Conservation (phyloP, 2,329 filamentous ascomycete species). For the Sporothrix phasma region DNA sequence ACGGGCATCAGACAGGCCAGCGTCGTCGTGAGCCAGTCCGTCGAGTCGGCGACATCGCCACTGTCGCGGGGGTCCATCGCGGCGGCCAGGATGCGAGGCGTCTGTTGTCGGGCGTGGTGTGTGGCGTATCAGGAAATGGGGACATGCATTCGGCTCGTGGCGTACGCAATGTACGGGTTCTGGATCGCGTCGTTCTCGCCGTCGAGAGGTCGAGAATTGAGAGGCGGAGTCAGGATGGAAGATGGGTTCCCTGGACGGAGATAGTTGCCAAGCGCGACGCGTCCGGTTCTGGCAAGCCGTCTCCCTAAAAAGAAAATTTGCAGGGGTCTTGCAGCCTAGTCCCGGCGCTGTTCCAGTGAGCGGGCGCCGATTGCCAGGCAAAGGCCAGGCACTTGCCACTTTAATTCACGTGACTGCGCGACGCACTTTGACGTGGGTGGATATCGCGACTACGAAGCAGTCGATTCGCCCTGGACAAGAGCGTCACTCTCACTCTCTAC, state of each 20-base stretch:
- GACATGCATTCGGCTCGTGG: neutral
- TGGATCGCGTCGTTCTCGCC: neutral
- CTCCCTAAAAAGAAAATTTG: constrained; percentile 5
- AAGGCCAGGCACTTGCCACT: neutral
- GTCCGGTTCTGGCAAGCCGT: neutral
- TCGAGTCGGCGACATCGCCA: constrained; percentile 58
- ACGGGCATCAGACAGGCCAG: constrained; percentile 57
- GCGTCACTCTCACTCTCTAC: neutral
- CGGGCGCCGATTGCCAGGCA: neutral
- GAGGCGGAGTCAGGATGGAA: no score
- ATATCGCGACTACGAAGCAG: neutral
- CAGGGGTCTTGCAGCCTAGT: neutral
- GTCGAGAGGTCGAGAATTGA: neutral
- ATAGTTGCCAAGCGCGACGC: constrained; percentile 11
- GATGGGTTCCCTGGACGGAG: no score
- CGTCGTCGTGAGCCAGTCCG: constrained; percentile 69
- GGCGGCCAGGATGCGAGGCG: neutral
- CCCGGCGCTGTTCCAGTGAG: neutral
- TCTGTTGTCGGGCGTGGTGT: neutral
- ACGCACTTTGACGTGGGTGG: neutral
- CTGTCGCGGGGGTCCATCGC: constrained; percentile 13
- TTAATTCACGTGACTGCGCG: constrained; percentile 19
- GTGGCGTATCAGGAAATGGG: neutral
- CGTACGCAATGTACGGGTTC: neutral
- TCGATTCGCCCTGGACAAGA: neutral